phyloP scores from a whole-genome alignment of 768 basidiomycete genomes.

The Rhizopogon roseolus region DNA sequence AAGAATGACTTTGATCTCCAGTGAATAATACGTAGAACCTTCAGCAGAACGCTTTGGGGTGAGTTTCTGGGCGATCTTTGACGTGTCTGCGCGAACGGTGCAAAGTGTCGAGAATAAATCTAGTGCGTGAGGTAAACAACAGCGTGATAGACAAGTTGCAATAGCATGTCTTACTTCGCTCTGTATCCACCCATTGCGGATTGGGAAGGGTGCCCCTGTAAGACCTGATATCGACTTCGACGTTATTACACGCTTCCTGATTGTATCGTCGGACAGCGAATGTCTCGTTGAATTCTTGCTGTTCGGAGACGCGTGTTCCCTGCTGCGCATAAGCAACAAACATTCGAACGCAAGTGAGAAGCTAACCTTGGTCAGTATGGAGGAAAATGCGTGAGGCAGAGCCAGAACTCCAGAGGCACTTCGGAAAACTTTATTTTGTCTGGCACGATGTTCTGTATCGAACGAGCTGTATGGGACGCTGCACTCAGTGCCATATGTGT shows the following conservation, averaged over 20 bases:
- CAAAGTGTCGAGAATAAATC: slow-evolving; percentile 33
- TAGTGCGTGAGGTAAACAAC: slow-evolving; percentile 4
- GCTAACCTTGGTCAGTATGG: slow-evolving; percentile 41
- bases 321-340: slow-evolving; percentile 8
- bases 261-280: slow-evolving; percentile 27
- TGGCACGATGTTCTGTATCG: slow-evolving; percentile 37
- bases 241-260: slow-evolving; percentile 13
- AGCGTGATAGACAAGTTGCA: background rate
- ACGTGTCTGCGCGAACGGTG: slow-evolving; percentile 27
- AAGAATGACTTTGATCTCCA: slow-evolving; percentile 34
- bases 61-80: slow-evolving; percentile 22
- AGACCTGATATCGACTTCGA: slow-evolving; percentile 21
- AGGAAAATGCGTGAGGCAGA: slow-evolving; percentile 36
- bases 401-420: slow-evolving; percentile 33
- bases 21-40: slow-evolving; percentile 18
- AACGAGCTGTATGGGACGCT: slow-evolving; percentile 27
- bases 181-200: slow-evolving; percentile 30
- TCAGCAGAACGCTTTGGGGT: slow-evolving; percentile 14
- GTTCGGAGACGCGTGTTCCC: slow-evolving; percentile 42
- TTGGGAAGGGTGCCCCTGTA: slow-evolving; percentile 24
- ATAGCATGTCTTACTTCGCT: slow-evolving; percentile 19
- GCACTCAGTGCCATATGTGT: slow-evolving; percentile 44
- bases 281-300: slow-evolving; percentile 37
- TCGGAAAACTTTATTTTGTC: slow-evolving; percentile 26
- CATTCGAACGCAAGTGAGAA: background rate